Evolutionary conservation across 805 yeast genomes (phyloP).

Genomic region (Lipomyces sp.): DNA sequence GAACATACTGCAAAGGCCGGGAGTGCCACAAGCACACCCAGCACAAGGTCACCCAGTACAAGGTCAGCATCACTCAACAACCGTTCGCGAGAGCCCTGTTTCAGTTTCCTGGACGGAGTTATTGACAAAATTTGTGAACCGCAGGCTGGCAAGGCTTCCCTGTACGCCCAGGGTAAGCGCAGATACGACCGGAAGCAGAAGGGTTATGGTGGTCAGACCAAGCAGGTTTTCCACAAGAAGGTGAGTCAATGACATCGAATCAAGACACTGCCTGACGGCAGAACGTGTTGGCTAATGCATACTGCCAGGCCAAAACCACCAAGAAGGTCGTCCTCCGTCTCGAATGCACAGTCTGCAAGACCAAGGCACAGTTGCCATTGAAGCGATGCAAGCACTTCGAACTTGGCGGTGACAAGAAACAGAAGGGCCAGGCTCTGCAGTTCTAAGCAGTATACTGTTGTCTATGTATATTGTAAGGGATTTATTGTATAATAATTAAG

Average conservation of each 20-base stretch:
- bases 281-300: no score
- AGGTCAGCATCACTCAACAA: conserved; percentile 43
- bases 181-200: conserved; percentile 99
- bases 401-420: conserved; percentile 99
- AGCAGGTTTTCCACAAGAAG: conserved; percentile 99
- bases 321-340: conserved; percentile 99
- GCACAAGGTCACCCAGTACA: conserved; percentile 99
- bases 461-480: background rate
- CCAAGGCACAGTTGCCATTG: conserved; percentile 95
- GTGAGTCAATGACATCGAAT: no score
- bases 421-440: conserved; percentile 99
- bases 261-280: no score
- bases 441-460: conserved; percentile 49
- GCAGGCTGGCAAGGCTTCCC: conserved; percentile 97
- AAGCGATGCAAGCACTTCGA: conserved; percentile 99
- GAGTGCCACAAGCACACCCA: conserved; percentile 99
- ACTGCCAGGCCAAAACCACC: conserved; percentile 88
- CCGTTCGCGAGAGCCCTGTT: no score
- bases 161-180: conserved; percentile 99
- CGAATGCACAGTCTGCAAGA: conserved; percentile 98
- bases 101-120: no score
- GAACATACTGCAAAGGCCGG: conserved; percentile 99
- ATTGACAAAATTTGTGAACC: no score
- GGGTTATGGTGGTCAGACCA: conserved; percentile 99
- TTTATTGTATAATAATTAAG: background rate